Base-by-base conservation (phyloP, 352 stramenopile genomes). In the Proteromonas lacertae region DNA sequence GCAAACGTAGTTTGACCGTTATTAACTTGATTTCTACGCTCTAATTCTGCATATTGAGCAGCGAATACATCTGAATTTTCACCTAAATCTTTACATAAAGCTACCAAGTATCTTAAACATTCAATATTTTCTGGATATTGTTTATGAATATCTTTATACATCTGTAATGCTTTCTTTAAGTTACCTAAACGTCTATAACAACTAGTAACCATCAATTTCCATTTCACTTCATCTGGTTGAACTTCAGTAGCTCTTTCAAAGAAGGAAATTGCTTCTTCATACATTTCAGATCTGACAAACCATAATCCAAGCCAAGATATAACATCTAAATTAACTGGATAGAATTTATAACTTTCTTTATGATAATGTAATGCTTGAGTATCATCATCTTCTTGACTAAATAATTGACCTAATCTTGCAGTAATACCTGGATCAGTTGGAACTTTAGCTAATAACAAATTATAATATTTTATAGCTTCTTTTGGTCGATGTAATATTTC, bases 281-380 rank as follows among this genome's bases (percentile, higher is more conserved):
- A 92, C 46, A 92, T 58, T 44, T 92, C 75, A 24, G 67, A 73
- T 50, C 90, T 89, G 41, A 92, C 74, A 44, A 87, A 92, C 75
- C 75, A 90, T 13, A 91, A 69, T 13, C 74, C 78, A 28, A 93
- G 66, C 73, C 72, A 91, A 8, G 64, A 79, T 37, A 93, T 90
- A 26, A 91, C 73, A 46, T 92, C 76, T 18, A 92, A 53, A 49
- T 92, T 87, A 36, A 84, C 65, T 5, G 78, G 80, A 44, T 88
- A 89, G 41, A 83, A 71, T 23, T 75, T 53, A 39, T 90, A 90
- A 35, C 63, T 80, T 51, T 93, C 80, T 6, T 88, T 50, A 41
- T 91, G 68, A 43, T 88, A 90, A 44, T 91, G 77, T 44, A 92
- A 86, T 14, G 74, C 74, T 7, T 2, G 31, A 14, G 40, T 44